Evolutionary conservation across 2,329 filamentous ascomycete species (phyloP), one percentile per base, ranked within the genome.

Genomic region (Neofusicoccum laricinum): DNA sequence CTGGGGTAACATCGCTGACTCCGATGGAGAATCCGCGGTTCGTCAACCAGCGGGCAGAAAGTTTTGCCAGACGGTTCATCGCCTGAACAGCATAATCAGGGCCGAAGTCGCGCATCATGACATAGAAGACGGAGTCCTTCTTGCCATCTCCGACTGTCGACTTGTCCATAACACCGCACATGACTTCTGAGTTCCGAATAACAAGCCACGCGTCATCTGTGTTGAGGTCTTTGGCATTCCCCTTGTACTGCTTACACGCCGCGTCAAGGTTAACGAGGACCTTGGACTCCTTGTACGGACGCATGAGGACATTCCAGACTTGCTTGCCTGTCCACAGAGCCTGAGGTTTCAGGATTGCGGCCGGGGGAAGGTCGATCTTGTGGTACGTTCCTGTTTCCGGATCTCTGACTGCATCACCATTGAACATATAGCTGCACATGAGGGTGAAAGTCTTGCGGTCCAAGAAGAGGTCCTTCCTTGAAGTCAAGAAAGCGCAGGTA

Each of bases 131-230:
- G 0, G 93, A 97, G 75, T 97, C 94, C 75, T 99, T 99, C 82
- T 98, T 98, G 71, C 95, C 95, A 5, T 92, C 88, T 70, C 95
- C 95, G n/a, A 99, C 92, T 0, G 93, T 98, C 1, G 92, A 91
- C 79, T 99, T 99, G 81, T 99, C 95, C 93, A 98, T 97, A 66
- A 90, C 86, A 66, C 95, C 95, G 73, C 94, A 98, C 91, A 99
- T 96, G 67, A 98, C 88, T 75, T 97, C 93, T 0, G 94, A 98
- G 74, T 99, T 98, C 64, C 94, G 90, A 67, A 99, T 90, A 14
- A 97, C 92, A 10, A 99, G 82, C 85, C 92, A 98, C 7, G 90
- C 88, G 75, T 99, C 95, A 50, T 80, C 77, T 25, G 77, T 71
- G 69, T 95, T 92, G 15, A 90, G 87, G 71, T 94, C 91, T 80